Conservation (phyloP, 2,329 filamentous ascomycete genomes). For the Fusarium kyushuense region DNA sequence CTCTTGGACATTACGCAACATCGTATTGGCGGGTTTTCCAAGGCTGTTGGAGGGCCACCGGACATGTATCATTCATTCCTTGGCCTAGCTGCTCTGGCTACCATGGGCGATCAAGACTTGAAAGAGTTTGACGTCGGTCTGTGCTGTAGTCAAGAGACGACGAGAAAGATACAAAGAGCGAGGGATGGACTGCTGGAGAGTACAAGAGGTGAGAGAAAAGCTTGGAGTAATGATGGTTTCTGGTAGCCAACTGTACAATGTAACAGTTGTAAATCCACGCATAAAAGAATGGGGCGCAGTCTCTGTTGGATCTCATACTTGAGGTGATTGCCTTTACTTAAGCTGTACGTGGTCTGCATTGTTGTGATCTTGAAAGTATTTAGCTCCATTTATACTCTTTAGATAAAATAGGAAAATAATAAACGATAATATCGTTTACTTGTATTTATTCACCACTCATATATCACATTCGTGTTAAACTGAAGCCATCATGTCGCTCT, state of each 20-base stretch:
- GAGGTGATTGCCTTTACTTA: too few relatives aligned
- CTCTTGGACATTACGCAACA: slow-evolving; percentile 90
- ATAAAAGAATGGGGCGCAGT: too few relatives aligned
- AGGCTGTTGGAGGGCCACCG: slow-evolving; percentile 74
- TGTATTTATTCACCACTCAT: background rate
- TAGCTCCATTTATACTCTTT: too few relatives aligned
- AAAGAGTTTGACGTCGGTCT: slow-evolving; percentile 79
- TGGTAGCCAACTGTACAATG: slow-evolving; percentile 18
- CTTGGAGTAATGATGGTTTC: slow-evolving; percentile 42
- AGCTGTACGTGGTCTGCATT: too few relatives aligned
- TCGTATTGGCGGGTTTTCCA: slow-evolving; percentile 84
- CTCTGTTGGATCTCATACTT: too few relatives aligned
- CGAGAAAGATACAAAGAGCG: slow-evolving; percentile 62
- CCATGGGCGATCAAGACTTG: slow-evolving; percentile 77
- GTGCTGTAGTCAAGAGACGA: slow-evolving; percentile 76
- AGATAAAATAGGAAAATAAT: too few relatives aligned
- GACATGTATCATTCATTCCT: slow-evolving; percentile 92
- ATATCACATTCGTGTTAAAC: background rate
- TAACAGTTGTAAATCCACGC: background rate
- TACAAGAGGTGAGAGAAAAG: slow-evolving; percentile 6
- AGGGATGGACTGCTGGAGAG: slow-evolving; percentile 54
- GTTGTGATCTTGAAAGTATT: too few relatives aligned
- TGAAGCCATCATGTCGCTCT: background rate
- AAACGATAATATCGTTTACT: too few relatives aligned
- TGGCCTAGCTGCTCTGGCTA: slow-evolving; percentile 82